Evolutionary conservation across 1,284 basidiomycete genomes (phyloP), one percentile per base, ranked within the genome.

Genomic region (Sanghuangporus baumii): DNA sequence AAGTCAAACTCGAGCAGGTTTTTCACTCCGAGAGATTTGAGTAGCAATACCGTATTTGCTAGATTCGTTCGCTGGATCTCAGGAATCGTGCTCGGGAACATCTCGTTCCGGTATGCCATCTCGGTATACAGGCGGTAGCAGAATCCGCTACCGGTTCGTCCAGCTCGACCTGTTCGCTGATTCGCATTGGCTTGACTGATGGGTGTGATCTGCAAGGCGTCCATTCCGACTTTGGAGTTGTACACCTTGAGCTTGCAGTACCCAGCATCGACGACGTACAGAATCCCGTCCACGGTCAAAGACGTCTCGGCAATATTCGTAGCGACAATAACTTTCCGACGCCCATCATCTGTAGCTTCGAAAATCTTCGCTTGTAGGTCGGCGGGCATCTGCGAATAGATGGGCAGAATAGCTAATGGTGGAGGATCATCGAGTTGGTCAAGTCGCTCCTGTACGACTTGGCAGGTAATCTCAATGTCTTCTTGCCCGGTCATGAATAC

Each of bases 401-500:
- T 99, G 1, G 97, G 97, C 16, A 99, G 77, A 1, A 99, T 87
- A 0, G 94, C 87, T 34, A 99, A 76, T 0, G 89, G 86, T 0
- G 91, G 79, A 6, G 95, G 92, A 16, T 98, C 94, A 69, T 98
- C 93, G 14, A 99, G 79, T 71, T 98, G 95, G 1, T 84, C 83
- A 18, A 99, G 79, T 11, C 97, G 93, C 72, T 99, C 96, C 74
- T 89, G 85, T 14, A 97, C 80, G 34, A 97, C 94, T 69, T 93
- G 88, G 72, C 94, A 97, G 1, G 94, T 97, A 47, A 94, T 82
- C 74, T 98, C 94, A 66, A 99, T 99, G 73, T 99, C 97, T 75
- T 99, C 97, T 76, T 99, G 97, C 61, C 97, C 97, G 31, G 97
- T 99, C 96, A 99, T 99, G 75, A 99, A 99, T 14, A 99, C 94